Percentiles rank a stretch among this genome's conserved stretches.
Conservation (phyloP, 768 basidiomycete species). For the Trametes gibbosa region DNA sequence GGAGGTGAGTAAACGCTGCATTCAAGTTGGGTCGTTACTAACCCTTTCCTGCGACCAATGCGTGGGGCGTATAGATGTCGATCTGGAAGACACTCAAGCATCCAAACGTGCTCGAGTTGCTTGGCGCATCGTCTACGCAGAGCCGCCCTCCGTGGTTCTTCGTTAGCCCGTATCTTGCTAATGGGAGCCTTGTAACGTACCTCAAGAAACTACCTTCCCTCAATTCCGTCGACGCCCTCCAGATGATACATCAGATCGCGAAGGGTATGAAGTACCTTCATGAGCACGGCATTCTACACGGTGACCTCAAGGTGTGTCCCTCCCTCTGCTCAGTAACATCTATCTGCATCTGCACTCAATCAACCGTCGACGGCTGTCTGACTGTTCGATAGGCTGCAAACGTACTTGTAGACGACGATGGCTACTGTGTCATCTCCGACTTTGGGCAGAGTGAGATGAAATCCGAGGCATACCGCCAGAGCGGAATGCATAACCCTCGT, state of each 20-base stretch:
- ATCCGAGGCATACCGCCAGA: constrained; percentile 62
- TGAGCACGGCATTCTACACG: constrained; percentile 63
- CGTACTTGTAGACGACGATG: constrained; percentile 67
- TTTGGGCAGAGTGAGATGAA: constrained; percentile 84
- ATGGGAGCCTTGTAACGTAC: constrained; percentile 62
- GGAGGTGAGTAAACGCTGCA: constrained; percentile 13
- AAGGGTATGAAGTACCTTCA: constrained; percentile 84
- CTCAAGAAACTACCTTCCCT: constrained; percentile 37
- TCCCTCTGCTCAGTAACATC: neutral
- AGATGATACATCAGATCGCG: constrained; percentile 71
- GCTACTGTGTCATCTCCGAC: constrained; percentile 72
- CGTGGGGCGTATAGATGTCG: constrained; percentile 3
- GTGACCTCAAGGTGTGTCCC: constrained; percentile 68
- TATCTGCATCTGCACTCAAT: too few species aligned
- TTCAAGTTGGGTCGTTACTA: neutral
- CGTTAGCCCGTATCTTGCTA: constrained; percentile 68
- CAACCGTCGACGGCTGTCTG: too few species aligned
- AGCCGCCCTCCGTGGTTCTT: constrained; percentile 47
- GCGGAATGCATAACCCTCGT: constrained; percentile 40
- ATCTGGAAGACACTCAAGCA: constrained; percentile 73
- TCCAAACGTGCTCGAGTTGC: constrained; percentile 67
- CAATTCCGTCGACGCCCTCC: constrained; percentile 46
- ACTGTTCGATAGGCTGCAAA: constrained; percentile 54
- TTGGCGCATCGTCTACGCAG: constrained; percentile 72
- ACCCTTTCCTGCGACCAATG: too few species aligned